These are phyloP conservation scores for Globisporangium solare DNA, from an alignment of 352 stramenopile species.

Conservation along the genomic window DNA sequence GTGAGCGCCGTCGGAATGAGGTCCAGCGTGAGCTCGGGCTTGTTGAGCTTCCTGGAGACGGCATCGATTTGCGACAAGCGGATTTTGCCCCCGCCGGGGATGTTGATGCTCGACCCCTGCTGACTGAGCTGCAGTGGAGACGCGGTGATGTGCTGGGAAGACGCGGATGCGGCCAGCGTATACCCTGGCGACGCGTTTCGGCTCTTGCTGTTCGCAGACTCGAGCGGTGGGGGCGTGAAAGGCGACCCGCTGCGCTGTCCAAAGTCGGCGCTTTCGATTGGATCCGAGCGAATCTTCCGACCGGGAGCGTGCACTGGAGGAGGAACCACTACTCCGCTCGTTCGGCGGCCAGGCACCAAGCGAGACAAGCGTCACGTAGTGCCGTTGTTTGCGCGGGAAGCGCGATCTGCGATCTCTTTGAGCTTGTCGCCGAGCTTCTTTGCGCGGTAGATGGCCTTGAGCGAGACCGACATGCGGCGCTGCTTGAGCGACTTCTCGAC, in stretches of 20 bases:
- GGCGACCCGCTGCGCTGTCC: neutral
- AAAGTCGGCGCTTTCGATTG: neutral
- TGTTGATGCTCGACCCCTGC: slow-evolving; percentile 8
- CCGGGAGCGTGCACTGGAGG: neutral
- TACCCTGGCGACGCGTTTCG: neutral
- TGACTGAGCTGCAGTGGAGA: neutral
- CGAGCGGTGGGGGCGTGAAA: neutral
- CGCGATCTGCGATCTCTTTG: slow-evolving; percentile 75
- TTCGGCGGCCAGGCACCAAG: slow-evolving; percentile 1
- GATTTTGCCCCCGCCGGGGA: slow-evolving; percentile 2
- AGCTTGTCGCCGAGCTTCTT: slow-evolving; percentile 81
- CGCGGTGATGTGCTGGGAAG: neutral
- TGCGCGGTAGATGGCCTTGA: slow-evolving; percentile 70
- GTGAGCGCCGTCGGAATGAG: slow-evolving; percentile 48
- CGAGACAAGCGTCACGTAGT: slow-evolving; percentile 23
- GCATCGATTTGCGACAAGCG: slow-evolving; percentile 33
- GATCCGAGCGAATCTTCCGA: neutral
- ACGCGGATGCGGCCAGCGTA: neutral
- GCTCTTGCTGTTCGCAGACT: neutral
- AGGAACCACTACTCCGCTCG: neutral
- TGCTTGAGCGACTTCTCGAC: slow-evolving; percentile 79
- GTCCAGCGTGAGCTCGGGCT: slow-evolving; percentile 42
- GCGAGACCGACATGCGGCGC: slow-evolving; percentile 62
- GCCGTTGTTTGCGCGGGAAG: slow-evolving; percentile 15
- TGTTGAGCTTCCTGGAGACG: slow-evolving; percentile 52